Conservation (phyloP, 495 filamentous ascomycete genomes). For the Opeltia flavorubescens region DNA sequence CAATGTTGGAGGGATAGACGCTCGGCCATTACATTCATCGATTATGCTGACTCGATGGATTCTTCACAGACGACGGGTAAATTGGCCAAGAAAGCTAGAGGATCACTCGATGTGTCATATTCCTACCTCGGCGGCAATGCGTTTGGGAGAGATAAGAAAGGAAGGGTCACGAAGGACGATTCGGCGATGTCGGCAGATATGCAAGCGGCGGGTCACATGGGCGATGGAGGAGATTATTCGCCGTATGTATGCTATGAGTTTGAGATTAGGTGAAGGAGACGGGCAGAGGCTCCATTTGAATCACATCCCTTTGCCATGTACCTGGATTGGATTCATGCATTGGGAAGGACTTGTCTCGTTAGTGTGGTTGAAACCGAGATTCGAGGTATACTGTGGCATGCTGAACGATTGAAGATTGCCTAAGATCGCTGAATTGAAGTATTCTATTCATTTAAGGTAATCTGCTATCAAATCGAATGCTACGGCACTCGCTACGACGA, state of each 20-base stretch:
- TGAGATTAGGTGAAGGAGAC: slow-evolving; percentile 45
- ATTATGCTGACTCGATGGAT: slow-evolving; percentile 1
- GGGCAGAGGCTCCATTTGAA: neutral
- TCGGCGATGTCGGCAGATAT: slow-evolving; percentile 59
- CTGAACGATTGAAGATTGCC: no score
- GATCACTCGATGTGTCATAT: slow-evolving; percentile 68
- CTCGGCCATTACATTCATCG: neutral
- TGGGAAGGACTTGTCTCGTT: no score
- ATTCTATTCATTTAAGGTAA: no score
- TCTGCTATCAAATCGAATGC: no score
- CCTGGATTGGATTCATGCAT: no score
- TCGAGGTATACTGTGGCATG: no score
- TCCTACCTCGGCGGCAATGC: slow-evolving; percentile 91
- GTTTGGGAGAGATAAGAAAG: slow-evolving; percentile 87
- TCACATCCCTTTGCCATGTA: no score
- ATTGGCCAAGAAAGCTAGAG: slow-evolving; percentile 65
- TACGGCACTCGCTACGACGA: no score
- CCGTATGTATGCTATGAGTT: slow-evolving; percentile 97
- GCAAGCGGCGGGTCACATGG: slow-evolving; percentile 54
- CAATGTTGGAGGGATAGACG: neutral
- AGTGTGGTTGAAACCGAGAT: no score
- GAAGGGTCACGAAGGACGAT: slow-evolving; percentile 78
- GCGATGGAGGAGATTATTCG: slow-evolving; percentile 65
- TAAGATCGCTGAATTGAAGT: no score
- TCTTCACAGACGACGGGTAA: slow-evolving; percentile 62